Evolutionary conservation across 2,329 filamentous ascomycete species (phyloP), one percentile per base, ranked within the genome.

Genomic region (Pleochaeta shiraiana): DNA sequence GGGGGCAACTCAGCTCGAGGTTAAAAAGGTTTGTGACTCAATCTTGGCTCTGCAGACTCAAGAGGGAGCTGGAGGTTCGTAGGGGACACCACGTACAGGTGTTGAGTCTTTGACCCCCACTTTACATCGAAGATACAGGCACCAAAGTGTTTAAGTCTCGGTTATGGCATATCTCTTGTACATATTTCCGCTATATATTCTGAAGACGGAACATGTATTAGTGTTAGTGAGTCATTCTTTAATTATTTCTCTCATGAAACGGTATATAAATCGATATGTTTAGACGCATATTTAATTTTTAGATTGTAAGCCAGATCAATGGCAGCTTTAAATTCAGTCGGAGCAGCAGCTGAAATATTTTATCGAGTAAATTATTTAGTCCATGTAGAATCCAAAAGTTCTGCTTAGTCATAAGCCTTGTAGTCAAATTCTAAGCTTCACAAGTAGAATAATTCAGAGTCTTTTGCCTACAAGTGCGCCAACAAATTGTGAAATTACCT

Each of bases 341-440:
- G n/a, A 12, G 31, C 12, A 33, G 28, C 11, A 59, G 53, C 12
- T 14, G 53, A 26, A 30, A 59, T 59, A 30, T 59, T 31, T 59
- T 4, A n/a, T 14, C n/a, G 12, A 14, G 24, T 12, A 30, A 59
- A 19, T 21, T 59, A 31, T 59, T 1, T 11, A 33, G 53, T 59
- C 53, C 53, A 30, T 24, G 1, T 14, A 59, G 7, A 62, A 62
- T 62, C 59, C 31, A 62, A 3, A 26, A 6, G 33, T 39, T 39
- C 16, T 62, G 33, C 26, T 43, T 62, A 4, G 31, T 24, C 39
- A 33, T 33, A 5, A 39, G 11, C 26, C 19, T 11, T 14, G 39
- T 31, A 9, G 31, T 33, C 59, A 62, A 39, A 26, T 62, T 39
- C 28, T 62, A 31, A 62, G 59, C 33, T 62, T 62, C 59, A 43